phyloP scores from a whole-genome alignment of 2,329 filamentous ascomycete species.

The Xylariales sp. region DNA sequence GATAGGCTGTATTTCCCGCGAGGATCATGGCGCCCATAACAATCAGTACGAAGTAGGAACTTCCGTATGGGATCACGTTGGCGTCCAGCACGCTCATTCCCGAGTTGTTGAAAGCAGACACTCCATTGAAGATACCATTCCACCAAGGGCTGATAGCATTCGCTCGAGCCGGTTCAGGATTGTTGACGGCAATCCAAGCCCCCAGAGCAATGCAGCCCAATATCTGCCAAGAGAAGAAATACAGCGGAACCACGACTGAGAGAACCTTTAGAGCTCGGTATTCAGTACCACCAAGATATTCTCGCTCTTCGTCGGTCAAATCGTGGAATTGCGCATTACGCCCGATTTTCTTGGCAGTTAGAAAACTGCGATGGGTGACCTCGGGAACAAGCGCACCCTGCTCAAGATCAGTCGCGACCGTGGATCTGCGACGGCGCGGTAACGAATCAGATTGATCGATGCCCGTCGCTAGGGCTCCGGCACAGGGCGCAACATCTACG shows the following conservation, averaged over 20 bases:
- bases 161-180: slow-evolving; percentile 31
- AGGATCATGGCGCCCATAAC: slow-evolving; percentile 28
- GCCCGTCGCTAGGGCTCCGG: slow-evolving; percentile 1
- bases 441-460: background rate
- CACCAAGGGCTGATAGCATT: slow-evolving; percentile 45
- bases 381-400: background rate
- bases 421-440: background rate
- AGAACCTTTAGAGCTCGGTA: slow-evolving; percentile 47
- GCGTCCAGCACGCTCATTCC: slow-evolving; percentile 53
- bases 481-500: background rate
- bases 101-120: slow-evolving; percentile 53
- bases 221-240: slow-evolving; percentile 53
- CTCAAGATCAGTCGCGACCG: background rate
- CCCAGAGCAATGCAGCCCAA: slow-evolving; percentile 53
- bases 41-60: slow-evolving; percentile 25
- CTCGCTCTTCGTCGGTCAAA: slow-evolving; percentile 41
- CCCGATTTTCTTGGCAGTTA: slow-evolving; percentile 21
- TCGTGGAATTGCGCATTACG: slow-evolving; percentile 45
- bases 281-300: slow-evolving; percentile 47
- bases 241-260: slow-evolving; percentile 43
- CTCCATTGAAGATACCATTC: slow-evolving; percentile 50
- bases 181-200: slow-evolving; percentile 40
- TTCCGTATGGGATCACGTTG: slow-evolving; percentile 45
- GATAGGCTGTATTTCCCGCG: slow-evolving; percentile 49
- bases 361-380: slow-evolving; percentile 6